These are phyloP conservation scores for Candida pseudoglaebosa DNA, from an alignment of 805 yeast genomes.

Conservation along the genomic window DNA sequence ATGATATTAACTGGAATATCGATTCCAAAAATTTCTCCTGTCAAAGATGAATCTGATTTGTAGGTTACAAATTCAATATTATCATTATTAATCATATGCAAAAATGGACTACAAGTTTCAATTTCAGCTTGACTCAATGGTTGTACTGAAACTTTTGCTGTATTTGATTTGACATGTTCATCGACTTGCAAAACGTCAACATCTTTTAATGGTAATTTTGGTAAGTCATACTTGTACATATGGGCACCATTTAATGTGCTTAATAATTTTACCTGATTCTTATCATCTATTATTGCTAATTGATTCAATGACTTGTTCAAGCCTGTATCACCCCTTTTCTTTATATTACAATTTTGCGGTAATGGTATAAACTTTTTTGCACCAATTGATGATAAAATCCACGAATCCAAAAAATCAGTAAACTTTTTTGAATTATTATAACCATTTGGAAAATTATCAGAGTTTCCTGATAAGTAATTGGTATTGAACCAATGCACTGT, in stretches of 20 bases:
- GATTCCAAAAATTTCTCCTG: slow-evolving; percentile 21
- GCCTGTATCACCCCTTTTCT: slow-evolving; percentile 9
- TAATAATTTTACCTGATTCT: slow-evolving; percentile 27
- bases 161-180: neutral
- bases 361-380: slow-evolving; percentile 25
- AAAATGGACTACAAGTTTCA: slow-evolving; percentile 47
- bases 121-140: slow-evolving; percentile 53
- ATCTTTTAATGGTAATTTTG: slow-evolving; percentile 20
- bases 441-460: slow-evolving; percentile 25
- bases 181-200: neutral
- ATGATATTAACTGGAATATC: slow-evolving; percentile 16
- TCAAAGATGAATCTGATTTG: slow-evolving; percentile 12
- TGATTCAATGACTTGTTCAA: slow-evolving; percentile 22
- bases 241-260: slow-evolving; percentile 37
- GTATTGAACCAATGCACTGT: slow-evolving; percentile 59
- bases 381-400: slow-evolving; percentile 44
- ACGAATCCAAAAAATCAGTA: slow-evolving; percentile 28
- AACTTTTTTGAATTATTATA: slow-evolving; percentile 10
- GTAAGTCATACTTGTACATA: slow-evolving; percentile 39
- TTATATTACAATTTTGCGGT: slow-evolving; percentile 14
- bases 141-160: neutral
- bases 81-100: slow-evolving; percentile 26
- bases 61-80: slow-evolving; percentile 30
- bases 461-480: slow-evolving; percentile 35
- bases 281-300: slow-evolving; percentile 30